phyloP scores from a whole-genome alignment of 2,329 filamentous ascomycete species.

The Ophiostoma sp. region DNA sequence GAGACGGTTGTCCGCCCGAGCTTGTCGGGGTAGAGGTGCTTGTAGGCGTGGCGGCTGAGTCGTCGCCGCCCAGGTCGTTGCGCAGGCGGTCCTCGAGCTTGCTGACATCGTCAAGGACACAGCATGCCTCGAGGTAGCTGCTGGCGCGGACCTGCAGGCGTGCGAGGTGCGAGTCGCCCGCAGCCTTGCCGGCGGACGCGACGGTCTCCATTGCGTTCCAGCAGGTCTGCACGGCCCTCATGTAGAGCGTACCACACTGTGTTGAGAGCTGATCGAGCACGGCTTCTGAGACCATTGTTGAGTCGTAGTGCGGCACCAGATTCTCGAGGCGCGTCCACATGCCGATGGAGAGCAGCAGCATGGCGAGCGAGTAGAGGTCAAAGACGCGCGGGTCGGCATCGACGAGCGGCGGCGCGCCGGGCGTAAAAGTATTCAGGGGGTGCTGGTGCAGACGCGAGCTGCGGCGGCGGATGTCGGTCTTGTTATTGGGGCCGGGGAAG shows the following conservation, averaged over 20 bases:
- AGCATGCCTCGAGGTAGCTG: slow-evolving; percentile 57
- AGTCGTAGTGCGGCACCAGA: slow-evolving; percentile 42
- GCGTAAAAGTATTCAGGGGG: slow-evolving; percentile 51
- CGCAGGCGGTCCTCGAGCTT: slow-evolving; percentile 50
- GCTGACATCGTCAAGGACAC: slow-evolving; percentile 55
- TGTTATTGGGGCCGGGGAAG: slow-evolving; percentile 35
- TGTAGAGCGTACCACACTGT: slow-evolving; percentile 68
- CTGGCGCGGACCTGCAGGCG: slow-evolving; percentile 51
- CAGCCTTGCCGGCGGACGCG: slow-evolving; percentile 37
- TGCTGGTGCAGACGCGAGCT: slow-evolving; percentile 56
- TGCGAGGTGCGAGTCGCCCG: slow-evolving; percentile 48
- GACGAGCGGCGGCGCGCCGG: slow-evolving; percentile 41
- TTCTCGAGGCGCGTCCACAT: slow-evolving; percentile 65
- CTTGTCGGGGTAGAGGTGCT: background rate
- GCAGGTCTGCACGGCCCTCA: slow-evolving; percentile 67
- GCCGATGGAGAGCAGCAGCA: slow-evolving; percentile 69
- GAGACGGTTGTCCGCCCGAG: background rate
- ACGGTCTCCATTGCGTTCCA: slow-evolving; percentile 65
- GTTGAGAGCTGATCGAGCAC: slow-evolving; percentile 58
- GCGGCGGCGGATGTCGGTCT: slow-evolving; percentile 30
- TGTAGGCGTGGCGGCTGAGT: slow-evolving; percentile 2
- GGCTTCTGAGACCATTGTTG: slow-evolving; percentile 54
- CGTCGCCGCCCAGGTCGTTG: slow-evolving; percentile 41
- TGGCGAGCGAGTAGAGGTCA: slow-evolving; percentile 68
- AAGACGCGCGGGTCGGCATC: slow-evolving; percentile 53